phyloP scores from a whole-genome alignment of 164 flowering plant genomes.

The Nymphaea thermarum region DNA sequence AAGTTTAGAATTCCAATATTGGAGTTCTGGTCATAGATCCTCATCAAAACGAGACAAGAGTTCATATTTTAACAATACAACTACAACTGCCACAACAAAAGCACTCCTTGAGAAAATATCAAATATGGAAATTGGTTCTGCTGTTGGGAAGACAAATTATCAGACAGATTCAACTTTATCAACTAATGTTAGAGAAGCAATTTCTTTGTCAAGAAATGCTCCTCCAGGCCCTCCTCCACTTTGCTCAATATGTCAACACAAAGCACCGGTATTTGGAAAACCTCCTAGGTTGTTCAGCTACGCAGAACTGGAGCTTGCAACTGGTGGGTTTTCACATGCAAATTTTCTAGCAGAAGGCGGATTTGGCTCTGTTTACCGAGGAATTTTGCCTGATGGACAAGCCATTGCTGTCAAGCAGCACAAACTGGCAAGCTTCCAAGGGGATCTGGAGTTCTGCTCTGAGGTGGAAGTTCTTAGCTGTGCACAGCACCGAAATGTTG shows the following conservation, averaged over 20 bases:
- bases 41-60: constrained; percentile 17
- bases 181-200: constrained; percentile 48
- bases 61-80: constrained; percentile 9
- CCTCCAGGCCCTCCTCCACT: constrained; percentile 63
- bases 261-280: constrained; percentile 70
- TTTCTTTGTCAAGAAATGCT: constrained; percentile 38
- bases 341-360: constrained; percentile 98
- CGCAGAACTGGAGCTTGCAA: constrained; percentile 72
- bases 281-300: constrained; percentile 79
- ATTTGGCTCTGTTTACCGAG: constrained; percentile 86
- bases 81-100: constrained; percentile 22
- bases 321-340: constrained; percentile 59
- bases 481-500: constrained; percentile 98
- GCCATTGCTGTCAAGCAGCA: constrained; percentile 90
- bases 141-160: constrained; percentile 20
- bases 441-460: constrained; percentile 83
- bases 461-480: constrained; percentile 94
- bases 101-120: constrained; percentile 34
- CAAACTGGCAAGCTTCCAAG: constrained; percentile 83
- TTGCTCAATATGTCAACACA: constrained; percentile 81
- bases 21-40: constrained; percentile 30
- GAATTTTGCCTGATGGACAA: constrained; percentile 67
- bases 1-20: constrained; percentile 30
- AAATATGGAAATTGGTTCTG: constrained; percentile 29
- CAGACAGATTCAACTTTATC: constrained; percentile 23